Evolutionary conservation across 164 flowering plant genomes (phyloP).

Genomic region (Annona squamosa): DNA sequence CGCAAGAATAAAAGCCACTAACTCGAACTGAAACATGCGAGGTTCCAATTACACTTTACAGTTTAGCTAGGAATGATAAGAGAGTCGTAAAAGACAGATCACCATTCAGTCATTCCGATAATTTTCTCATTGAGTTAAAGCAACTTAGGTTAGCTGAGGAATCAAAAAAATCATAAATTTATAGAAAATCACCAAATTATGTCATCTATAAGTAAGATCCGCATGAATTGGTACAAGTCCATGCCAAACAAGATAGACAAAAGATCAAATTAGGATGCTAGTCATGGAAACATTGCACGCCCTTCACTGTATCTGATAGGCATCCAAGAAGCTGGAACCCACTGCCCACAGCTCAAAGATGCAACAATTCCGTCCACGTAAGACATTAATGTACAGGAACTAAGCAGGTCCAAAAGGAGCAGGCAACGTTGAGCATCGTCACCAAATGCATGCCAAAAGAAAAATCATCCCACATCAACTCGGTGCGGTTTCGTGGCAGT

Average conservation of each 20-base stretch:
- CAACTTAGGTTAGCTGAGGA: background rate
- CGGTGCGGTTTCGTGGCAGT: too few relatives aligned
- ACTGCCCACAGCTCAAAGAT: too few relatives aligned
- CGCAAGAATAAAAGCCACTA: background rate
- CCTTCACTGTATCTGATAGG: too few relatives aligned
- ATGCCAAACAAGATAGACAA: background rate
- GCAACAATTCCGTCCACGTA: too few relatives aligned
- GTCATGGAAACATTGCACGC: too few relatives aligned
- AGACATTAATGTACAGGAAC: too few relatives aligned
- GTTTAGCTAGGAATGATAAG: background rate
- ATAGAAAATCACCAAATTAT: background rate
- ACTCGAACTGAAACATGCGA: background rate
- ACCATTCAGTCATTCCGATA: background rate
- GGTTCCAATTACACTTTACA: too few relatives aligned
- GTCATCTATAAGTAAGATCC: background rate
- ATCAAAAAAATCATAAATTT: background rate
- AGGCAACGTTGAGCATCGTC: too few relatives aligned
- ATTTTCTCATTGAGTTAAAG: background rate
- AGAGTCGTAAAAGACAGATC: background rate
- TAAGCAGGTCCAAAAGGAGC: too few relatives aligned
- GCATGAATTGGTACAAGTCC: background rate
- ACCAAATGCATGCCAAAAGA: too few relatives aligned
- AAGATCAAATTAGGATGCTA: background rate
- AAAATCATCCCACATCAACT: too few relatives aligned
- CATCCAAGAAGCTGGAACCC: too few relatives aligned